phyloP scores from a whole-genome alignment of 1,284 basidiomycete species.

The Papiliotrema terrestris region DNA sequence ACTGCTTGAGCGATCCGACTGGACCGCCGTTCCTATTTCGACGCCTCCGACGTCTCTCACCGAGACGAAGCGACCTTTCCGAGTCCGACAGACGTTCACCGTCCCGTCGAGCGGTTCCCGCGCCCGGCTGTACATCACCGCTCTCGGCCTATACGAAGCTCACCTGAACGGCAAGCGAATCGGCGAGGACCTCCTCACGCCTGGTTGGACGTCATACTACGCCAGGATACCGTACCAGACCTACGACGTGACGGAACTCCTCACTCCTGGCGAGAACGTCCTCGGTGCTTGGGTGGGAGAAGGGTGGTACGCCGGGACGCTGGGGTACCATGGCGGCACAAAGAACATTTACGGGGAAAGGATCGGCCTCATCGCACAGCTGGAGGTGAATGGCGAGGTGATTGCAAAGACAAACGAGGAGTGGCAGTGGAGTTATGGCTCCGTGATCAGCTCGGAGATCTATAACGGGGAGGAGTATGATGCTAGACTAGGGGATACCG shows the following conservation, averaged over 20 bases:
- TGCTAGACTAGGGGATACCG: constrained; percentile 1
- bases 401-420: constrained; percentile 13
- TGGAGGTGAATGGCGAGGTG: constrained; percentile 25
- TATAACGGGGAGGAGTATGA: constrained; percentile 38
- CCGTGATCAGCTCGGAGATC: constrained; percentile 25
- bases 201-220: constrained; percentile 41
- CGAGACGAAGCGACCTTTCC: constrained; percentile 22
- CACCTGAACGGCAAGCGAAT: constrained; percentile 34
- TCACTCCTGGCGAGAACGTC: constrained; percentile 23
- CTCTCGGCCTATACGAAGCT: constrained; percentile 37
- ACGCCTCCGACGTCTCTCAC: constrained; percentile 1
- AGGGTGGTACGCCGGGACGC: constrained; percentile 36
- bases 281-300: constrained; percentile 31
- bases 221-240: constrained; percentile 37
- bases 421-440: constrained; percentile 23
- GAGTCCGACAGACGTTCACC: constrained; percentile 16
- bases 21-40: constrained; percentile 15
- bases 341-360: constrained; percentile 29
- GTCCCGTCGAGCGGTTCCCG: neutral
- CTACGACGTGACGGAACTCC: constrained; percentile 24
- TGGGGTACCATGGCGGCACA: constrained; percentile 19
- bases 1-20: constrained; percentile 22
- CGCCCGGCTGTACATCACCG: constrained; percentile 38
- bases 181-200: constrained; percentile 36
- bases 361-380: constrained; percentile 25